phyloP scores from a whole-genome alignment of 2,329 filamentous ascomycete genomes.

The Aspergillus neoniger region DNA sequence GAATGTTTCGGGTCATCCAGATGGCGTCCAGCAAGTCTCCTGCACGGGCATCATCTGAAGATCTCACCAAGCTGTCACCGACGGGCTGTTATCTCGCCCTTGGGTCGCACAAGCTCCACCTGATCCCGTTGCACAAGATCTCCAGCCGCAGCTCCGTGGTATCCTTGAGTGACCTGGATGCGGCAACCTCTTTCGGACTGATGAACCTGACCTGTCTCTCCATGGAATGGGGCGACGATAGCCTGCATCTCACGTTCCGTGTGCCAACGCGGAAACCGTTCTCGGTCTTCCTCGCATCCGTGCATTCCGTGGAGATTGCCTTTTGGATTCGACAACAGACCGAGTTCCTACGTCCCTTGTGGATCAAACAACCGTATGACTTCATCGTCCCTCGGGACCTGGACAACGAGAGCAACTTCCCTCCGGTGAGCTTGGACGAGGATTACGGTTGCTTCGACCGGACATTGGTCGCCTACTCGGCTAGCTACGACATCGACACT shows the following conservation, averaged over 20 bases:
- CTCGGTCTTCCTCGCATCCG: conserved; percentile 63
- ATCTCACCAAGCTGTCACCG: conserved; percentile 64
- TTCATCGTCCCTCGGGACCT: conserved; percentile 61
- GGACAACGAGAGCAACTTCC: conserved; percentile 52
- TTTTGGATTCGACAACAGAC: conserved; percentile 62
- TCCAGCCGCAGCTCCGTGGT: conserved; percentile 57
- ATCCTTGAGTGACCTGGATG: conserved; percentile 53
- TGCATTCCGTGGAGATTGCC: conserved; percentile 65
- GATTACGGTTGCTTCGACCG: conserved; percentile 67
- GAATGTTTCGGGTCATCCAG: conserved; percentile 69
- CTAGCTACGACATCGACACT: conserved; percentile 68
- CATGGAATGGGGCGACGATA: conserved; percentile 64
- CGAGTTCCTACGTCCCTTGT: conserved; percentile 66
- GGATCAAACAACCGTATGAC: conserved; percentile 63
- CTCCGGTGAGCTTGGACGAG: conserved; percentile 53
- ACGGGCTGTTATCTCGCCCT: conserved; percentile 69
- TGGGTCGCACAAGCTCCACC: conserved; percentile 68
- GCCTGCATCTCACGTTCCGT: conserved; percentile 66
- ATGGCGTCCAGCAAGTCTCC: conserved; percentile 59
- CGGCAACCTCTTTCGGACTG: conserved; percentile 61
- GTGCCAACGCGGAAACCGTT: conserved; percentile 58
- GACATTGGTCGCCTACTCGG: conserved; percentile 68
- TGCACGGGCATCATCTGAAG: conserved; percentile 63
- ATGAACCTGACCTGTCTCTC: conserved; percentile 62
- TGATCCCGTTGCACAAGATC: conserved; percentile 65